Evolutionary conservation across 2,329 filamentous ascomycete species (phyloP).

Genomic region (Pseudogymnoascus sp.): DNA sequence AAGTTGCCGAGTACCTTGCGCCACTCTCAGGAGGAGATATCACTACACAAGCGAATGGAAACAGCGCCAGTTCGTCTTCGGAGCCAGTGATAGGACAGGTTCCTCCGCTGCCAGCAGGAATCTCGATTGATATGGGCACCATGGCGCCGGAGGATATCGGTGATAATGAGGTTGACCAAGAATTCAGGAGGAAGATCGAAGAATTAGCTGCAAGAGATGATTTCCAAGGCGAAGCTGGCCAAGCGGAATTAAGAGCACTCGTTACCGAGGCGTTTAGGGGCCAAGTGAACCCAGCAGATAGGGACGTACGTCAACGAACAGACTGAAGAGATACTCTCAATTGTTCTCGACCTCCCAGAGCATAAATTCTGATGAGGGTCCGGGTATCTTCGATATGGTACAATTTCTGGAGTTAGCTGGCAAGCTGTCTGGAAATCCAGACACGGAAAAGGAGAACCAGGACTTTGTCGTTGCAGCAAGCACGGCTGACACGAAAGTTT

Average conservation of each 20-base stretch:
- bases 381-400: slow-evolving; percentile 45
- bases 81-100: slow-evolving; percentile 27
- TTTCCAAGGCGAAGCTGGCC: slow-evolving; percentile 72
- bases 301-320: slow-evolving; percentile 55
- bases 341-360: slow-evolving; percentile 46
- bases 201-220: slow-evolving; percentile 77
- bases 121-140: slow-evolving; percentile 70
- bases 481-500: slow-evolving; percentile 37
- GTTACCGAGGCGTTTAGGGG: slow-evolving; percentile 72
- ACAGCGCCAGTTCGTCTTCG: slow-evolving; percentile 9
- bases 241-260: slow-evolving; percentile 68
- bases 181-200: slow-evolving; percentile 79
- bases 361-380: slow-evolving; percentile 44
- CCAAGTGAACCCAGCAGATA: slow-evolving; percentile 51
- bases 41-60: slow-evolving; percentile 24
- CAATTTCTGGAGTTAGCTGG: slow-evolving; percentile 41
- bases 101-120: slow-evolving; percentile 63
- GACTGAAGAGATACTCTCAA: slow-evolving; percentile 34
- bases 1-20: slow-evolving; percentile 58
- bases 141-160: slow-evolving; percentile 57
- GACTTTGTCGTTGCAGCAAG: slow-evolving; percentile 37
- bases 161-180: slow-evolving; percentile 64
- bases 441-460: slow-evolving; percentile 50
- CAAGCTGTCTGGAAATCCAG: slow-evolving; percentile 41
- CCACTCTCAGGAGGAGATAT: slow-evolving; percentile 27